Base-by-base conservation (phyloP, 2,329 filamentous ascomycete genomes). In the Orbilia javanica region DNA sequence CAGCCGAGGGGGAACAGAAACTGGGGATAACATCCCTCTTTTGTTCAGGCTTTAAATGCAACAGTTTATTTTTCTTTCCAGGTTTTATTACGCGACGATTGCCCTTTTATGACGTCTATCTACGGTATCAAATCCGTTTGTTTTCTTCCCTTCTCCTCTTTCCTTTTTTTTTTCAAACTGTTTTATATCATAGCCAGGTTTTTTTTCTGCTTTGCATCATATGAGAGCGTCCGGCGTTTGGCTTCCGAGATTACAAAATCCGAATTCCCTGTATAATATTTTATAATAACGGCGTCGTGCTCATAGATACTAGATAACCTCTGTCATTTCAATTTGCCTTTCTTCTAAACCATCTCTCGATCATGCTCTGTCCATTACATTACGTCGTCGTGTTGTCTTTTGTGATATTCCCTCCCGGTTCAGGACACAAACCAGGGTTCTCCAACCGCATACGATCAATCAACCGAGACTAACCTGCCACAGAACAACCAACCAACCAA, bases 141-240 rank as follows among this genome's bases (percentile, higher is more conserved):
- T 57, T 60, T 36, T 27, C 18, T 42, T 42, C 53, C n/a, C n/a
- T n/a, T n/a, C n/a, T n/a, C n/a, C n/a, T n/a, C n/a, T n/a, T n/a
- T n/a, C n/a, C n/a, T n/a, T 31, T 57, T 57, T 60, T 36, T 27
- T 27, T 42, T 42, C 53, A 39, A 5, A 60, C n/a, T 60, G 34
- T 31, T 39, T 60, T 60, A 34, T 60, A 60, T 39, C 55, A 60
- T 60, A 60, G 55, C 55, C 34, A 20, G 20, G 55, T 60, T 31
- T 22, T 50, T 42, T 39, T 20, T 48, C 13, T 48, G 60, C 22
- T 63, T 64, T 48, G 60, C 60, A 64, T 64, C 42, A 46, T 6
- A 8, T 34, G 15, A 46, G 39, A 46, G 60, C 60, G 42, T 64
- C 46, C 36, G 39, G 60, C 60, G 60, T 64, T 64, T 42, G n/a